Evolutionary conservation across 2,329 filamentous ascomycete genomes (phyloP), one percentile per base, ranked within the genome.

Genomic region (Pseudophaeomoniella oleicola): DNA sequence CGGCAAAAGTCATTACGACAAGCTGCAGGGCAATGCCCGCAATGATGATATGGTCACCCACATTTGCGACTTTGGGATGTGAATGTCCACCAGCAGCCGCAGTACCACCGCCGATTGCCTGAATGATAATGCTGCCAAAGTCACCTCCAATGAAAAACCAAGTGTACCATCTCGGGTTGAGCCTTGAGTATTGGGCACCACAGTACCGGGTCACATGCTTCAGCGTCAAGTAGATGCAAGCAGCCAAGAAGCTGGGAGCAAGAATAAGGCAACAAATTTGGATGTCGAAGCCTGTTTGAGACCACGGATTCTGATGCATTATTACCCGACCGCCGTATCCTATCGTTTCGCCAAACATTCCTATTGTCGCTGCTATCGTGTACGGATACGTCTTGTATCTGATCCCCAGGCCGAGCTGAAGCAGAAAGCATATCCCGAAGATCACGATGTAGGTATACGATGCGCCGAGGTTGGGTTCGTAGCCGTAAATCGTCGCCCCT

Each of bases 121-220:
- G 73, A 3, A 76, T 53, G 10, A 71, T 43, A n/a, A 78, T 62
- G n/a, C 66, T 70, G 37, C 71, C 45, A 30, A 76, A 44, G 44
- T 78, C 74, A 46, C 67, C 72, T n/a, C 57, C 48, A 43, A 77
- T 69, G 54, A 78, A 78, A 41, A 75, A 64, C 51, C 66, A 66
- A 9, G 72, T 73, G 50, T 74, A 75, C 36, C 63, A 56, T 4
- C 55, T 52, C 4, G 67, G 63, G 30, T 57, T 59, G 37, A 71
- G 55, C 16, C 59, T 56, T 15, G 65, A 68, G 41, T 64, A 54
- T 35, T 64, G 51, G 2, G 57, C 51, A 4, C 72, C 72, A 37
- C 74, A 70, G 34, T 62, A 60, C n/a, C 69, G 50, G 38, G 75
- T 66, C 42, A 75, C 62, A 36, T 73, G 67, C 27, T 71, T 70